Percentiles rank a stretch among this genome's conserved stretches.
Evolutionary conservation across 2,329 filamentous ascomycete species (phyloP).

Genomic region (Arthrinium puccinioides): DNA sequence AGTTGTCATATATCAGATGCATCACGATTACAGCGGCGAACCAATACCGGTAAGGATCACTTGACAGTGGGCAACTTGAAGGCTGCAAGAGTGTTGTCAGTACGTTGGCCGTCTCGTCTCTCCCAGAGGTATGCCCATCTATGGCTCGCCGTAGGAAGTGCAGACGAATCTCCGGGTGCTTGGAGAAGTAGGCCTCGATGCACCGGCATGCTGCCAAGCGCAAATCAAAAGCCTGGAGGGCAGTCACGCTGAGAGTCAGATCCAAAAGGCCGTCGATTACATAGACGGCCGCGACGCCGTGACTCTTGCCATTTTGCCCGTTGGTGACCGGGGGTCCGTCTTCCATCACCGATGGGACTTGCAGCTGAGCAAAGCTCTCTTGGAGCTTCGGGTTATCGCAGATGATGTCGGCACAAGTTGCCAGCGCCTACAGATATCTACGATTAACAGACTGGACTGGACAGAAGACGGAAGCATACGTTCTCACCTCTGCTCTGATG

Average conservation of each 20-base stretch:
- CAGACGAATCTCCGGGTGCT: conserved; percentile 70
- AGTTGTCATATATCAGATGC: conserved; percentile 75
- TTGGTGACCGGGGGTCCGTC: conserved; percentile 23
- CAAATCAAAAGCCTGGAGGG: conserved; percentile 65
- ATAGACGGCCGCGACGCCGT: conserved; percentile 61
- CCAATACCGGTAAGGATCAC: conserved; percentile 83
- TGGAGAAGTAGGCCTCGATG: conserved; percentile 84
- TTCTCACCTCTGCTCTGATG: conserved; percentile 61
- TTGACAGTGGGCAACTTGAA: conserved; percentile 49
- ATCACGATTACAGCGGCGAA: conserved; percentile 83
- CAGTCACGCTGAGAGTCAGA: conserved; percentile 62
- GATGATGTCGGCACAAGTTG: conserved; percentile 83
- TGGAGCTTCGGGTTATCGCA: conserved; percentile 73
- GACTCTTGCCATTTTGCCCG: conserved; percentile 32
- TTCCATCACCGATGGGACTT: conserved; percentile 58
- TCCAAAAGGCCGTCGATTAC: conserved; percentile 92
- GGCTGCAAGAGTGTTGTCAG: conserved; percentile 73
- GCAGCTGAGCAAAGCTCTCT: conserved; percentile 81
- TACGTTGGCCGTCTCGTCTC: conserved; percentile 81
- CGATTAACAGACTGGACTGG: conserved; percentile 1
- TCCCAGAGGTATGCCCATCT: conserved; percentile 70
- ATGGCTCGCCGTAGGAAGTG: conserved; percentile 88
- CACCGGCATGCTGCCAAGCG: conserved; percentile 83
- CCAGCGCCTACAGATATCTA: conserved; percentile 48
- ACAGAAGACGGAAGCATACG: no score